Base-by-base conservation (phyloP, 2,329 filamentous ascomycete species). In the Sporothrix phasma region DNA sequence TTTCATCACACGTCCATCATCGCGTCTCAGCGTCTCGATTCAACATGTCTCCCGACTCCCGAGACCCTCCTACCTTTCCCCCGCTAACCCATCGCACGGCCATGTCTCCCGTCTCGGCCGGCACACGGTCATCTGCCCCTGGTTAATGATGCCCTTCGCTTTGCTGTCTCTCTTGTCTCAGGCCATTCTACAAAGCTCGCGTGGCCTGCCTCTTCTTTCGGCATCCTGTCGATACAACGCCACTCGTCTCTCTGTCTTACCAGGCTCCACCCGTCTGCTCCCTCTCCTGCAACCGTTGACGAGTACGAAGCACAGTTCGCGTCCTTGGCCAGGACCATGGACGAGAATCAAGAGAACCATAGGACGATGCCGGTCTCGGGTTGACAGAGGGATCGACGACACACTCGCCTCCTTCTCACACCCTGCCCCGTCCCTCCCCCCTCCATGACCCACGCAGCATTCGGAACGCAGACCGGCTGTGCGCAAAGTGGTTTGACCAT, bases 331-430 rank as follows among this genome's bases (percentile, higher is more conserved):
- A 54, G 51, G 51, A 10, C 13, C n/a, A 19, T 46, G 34, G 22
- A 46, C 17, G 22, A 47, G 31, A 61, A 39, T 37, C 53, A 37
- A 11, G 19, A 43, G 53, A 41, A 41, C 59, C 41, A 47, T 24
- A 46, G 19, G 22, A 24, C 2, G 15, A 29, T 19, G 22, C 29
- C 26, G 37, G 62, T 59, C 51, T 41, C 41, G 41, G 51, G 39
- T 56, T 56, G 61, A 46, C 49, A 46, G 24, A 58, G n/a, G 29
- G 51, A 63, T 63, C 51, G 51, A 63, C 62, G 13, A 49, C 49
- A 59, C 17, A 19, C 17, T 2, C 3, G 15, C 15, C 17, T n/a
- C 11, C 47, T 43, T 46, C 22, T 19, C 22, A 19, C 17, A 7
- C 24, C 37, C 47, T 34, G 34, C 5, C 41, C 5, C 39, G 2